Evolutionary conservation across 1,284 basidiomycete genomes (phyloP).

Genomic region (Cutaneotrichosporon cutaneum): DNA sequence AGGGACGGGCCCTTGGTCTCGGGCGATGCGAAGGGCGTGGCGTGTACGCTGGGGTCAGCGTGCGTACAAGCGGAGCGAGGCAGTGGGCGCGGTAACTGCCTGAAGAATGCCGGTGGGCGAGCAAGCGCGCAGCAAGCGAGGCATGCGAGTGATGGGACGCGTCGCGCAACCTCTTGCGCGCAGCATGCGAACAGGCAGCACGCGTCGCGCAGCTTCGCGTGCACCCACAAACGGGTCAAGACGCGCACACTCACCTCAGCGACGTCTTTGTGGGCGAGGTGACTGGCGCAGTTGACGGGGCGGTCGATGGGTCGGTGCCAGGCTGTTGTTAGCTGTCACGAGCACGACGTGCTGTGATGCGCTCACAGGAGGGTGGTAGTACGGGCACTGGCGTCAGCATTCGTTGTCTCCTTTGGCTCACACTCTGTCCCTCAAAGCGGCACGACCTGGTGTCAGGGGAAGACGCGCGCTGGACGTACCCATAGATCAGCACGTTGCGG

Average conservation of each 20-base stretch:
- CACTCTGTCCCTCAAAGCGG: conserved; percentile 77
- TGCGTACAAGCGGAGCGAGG: neutral
- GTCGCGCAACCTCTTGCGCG: neutral
- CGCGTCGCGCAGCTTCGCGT: neutral
- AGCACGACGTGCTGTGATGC: conserved; percentile 46
- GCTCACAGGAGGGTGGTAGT: conserved; percentile 71
- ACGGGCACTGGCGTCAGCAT: conserved; percentile 59
- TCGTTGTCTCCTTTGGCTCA: conserved; percentile 28
- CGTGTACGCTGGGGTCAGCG: conserved; percentile 10
- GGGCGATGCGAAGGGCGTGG: conserved; percentile 16
- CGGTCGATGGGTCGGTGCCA: conserved; percentile 18
- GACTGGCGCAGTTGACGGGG: conserved; percentile 12
- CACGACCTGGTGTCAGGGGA: conserved; percentile 61
- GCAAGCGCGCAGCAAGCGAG: neutral
- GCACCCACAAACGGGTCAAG: too few species aligned
- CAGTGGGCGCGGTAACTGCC: neutral
- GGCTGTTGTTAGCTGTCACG: conserved; percentile 12
- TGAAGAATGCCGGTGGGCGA: neutral
- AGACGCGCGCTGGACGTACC: conserved; percentile 57
- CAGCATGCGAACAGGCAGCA: neutral
- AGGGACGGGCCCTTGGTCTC: conserved; percentile 43
- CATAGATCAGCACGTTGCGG: conserved; percentile 82
- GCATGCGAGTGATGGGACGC: neutral
- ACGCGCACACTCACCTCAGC: conserved; percentile 16
- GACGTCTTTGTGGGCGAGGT: conserved; percentile 15